These are phyloP conservation scores for Hymenoscyphus infarciens DNA, from an alignment of 2,329 filamentous ascomycete species.

Conservation along the genomic window DNA sequence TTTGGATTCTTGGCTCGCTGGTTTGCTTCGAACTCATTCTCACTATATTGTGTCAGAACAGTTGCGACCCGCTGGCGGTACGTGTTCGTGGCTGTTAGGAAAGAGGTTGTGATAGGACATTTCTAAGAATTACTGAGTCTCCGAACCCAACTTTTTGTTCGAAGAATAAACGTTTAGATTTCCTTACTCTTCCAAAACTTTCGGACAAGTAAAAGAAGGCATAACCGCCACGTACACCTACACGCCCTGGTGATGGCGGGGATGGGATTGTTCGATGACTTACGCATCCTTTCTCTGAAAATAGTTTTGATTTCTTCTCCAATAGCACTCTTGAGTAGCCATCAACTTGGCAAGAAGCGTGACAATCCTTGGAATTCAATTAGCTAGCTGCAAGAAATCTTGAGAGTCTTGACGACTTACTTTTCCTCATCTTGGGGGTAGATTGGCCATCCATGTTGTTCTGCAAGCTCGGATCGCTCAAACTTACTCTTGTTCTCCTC, in stretches of 20 bases:
- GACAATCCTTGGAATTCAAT: conserved; percentile 7
- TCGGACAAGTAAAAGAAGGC: background rate
- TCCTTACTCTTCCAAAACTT: background rate
- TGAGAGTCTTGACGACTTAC: conserved; percentile 1
- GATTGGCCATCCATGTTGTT: conserved; percentile 8
- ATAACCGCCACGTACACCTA: too few relatives aligned
- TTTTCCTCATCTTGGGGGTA: conserved; percentile 8
- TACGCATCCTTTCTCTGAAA: background rate
- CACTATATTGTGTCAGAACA: too few relatives aligned
- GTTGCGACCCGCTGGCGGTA: too few relatives aligned
- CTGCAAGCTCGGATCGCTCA: background rate
- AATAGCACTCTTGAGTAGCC: conserved; percentile 8
- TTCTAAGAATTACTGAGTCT: too few relatives aligned
- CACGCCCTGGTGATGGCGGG: too few relatives aligned
- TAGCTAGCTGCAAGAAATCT: background rate
- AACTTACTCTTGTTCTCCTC: conserved; percentile 4
- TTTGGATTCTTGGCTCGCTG: too few relatives aligned
- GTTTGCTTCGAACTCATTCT: too few relatives aligned
- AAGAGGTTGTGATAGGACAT: too few relatives aligned
- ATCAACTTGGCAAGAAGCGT: conserved; percentile 4
- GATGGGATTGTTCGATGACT: background rate
- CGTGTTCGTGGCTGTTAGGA: too few relatives aligned
- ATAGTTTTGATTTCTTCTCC: conserved; percentile 8
- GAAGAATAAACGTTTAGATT: background rate
- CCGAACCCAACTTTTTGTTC: too few relatives aligned